A percentile compares a stretch with the other conserved stretches of the same genome.
Conservation (phyloP, 1,139 yeast species). For the Meyerozyma smithsonii region DNA sequence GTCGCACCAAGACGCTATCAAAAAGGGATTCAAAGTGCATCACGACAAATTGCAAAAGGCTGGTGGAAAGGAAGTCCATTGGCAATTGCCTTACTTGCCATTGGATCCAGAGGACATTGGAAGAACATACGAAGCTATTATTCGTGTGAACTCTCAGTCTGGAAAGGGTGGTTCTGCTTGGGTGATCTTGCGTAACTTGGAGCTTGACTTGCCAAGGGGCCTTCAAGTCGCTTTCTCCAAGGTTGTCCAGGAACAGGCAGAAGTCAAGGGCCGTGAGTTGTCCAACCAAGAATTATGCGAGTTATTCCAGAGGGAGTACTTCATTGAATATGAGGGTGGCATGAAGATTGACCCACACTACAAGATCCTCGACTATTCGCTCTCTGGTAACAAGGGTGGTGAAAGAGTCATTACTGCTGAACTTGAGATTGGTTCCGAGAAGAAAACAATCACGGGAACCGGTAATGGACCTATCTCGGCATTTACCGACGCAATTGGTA, state of each 20-base stretch:
- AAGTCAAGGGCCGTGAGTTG: conserved; percentile 78
- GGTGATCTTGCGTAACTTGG: conserved; percentile 85
- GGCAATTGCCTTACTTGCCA: conserved; percentile 94
- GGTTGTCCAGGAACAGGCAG: conserved; percentile 79
- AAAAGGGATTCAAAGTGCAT: conserved; percentile 80
- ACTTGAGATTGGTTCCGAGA: conserved; percentile 41
- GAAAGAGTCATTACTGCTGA: conserved; percentile 30
- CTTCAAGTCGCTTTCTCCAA: conserved; percentile 87
- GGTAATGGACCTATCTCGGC: conserved; percentile 98
- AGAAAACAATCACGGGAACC: conserved; percentile 50
- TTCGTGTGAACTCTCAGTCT: conserved; percentile 94
- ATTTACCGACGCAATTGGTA: conserved; percentile 70
- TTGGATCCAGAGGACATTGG: conserved; percentile 96
- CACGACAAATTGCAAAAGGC: conserved; percentile 26
- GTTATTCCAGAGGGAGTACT: conserved; percentile 69
- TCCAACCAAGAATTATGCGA: conserved; percentile 70
- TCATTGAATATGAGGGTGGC: conserved; percentile 38
- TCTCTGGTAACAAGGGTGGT: conserved; percentile 30
- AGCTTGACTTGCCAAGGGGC: conserved; percentile 87
- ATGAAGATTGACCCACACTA: conserved; percentile 20
- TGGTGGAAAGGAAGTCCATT: conserved; percentile 36
- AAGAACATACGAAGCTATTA: conserved; percentile 94
- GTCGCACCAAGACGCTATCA: conserved; percentile 97
- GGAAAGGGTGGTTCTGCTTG: conserved; percentile 99
- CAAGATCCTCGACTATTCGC: conserved; percentile 49